A percentile compares a stretch with the other conserved stretches of the same genome.
Conservation (phyloP, 164 flowering plant genomes). For the Dillenia suffruticosa region DNA sequence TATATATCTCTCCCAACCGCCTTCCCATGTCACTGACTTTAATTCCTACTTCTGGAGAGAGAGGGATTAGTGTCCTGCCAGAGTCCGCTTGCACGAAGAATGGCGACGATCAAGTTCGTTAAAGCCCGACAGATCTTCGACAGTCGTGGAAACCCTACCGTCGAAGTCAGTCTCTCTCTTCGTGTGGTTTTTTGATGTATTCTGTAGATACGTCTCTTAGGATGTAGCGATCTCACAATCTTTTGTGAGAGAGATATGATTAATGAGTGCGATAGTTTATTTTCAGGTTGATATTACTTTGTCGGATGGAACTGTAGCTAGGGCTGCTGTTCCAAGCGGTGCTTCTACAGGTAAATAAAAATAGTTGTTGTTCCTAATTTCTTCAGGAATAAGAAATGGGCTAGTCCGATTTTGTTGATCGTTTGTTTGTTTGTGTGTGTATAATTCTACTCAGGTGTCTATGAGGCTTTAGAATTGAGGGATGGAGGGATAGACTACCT, state of each 20-base stretch:
- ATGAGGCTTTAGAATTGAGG: conserved; percentile 54
- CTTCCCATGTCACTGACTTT: too few relatives aligned
- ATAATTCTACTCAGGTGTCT: conserved; percentile 24
- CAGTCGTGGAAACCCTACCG: conserved; percentile 64
- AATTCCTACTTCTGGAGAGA: too few relatives aligned
- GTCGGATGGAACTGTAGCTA: conserved; percentile 36
- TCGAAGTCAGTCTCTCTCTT: conserved; percentile 27
- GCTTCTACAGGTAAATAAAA: conserved; percentile 48
- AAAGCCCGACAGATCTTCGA: conserved; percentile 64
- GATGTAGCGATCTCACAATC: too few relatives aligned
- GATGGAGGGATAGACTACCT: conserved; percentile 62
- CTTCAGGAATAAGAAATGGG: neutral
- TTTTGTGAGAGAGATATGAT: neutral
- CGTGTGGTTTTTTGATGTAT: too few relatives aligned
- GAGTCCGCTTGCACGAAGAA: neutral
- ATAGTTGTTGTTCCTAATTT: neutral
- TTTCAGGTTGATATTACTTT: conserved; percentile 42
- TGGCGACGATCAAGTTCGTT: conserved; percentile 37
- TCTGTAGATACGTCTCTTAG: too few relatives aligned
- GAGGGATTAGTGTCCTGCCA: neutral
- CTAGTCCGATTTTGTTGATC: neutral
- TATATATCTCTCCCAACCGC: too few relatives aligned
- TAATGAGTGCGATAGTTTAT: too few relatives aligned
- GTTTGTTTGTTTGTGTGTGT: neutral
- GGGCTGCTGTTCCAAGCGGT: conserved; percentile 77